phyloP scores from a whole-genome alignment of 495 filamentous ascomycete genomes.

The Lasiosphaeriaceae sp. region DNA sequence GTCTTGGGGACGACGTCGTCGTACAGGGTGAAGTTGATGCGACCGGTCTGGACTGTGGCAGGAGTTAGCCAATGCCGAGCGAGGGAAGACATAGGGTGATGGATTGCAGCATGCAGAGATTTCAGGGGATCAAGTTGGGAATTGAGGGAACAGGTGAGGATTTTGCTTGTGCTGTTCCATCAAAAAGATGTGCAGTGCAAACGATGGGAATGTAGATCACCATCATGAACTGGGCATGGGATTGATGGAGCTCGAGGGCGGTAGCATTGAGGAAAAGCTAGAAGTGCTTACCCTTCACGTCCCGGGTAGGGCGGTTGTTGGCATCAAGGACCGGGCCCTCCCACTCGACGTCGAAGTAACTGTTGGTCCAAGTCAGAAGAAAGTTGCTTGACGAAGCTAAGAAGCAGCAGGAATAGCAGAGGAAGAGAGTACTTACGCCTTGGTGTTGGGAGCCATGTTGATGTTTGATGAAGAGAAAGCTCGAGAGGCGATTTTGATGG shows the following conservation, averaged over 20 bases:
- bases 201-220: too few relatives aligned
- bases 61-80: slow-evolving; percentile 13
- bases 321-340: slow-evolving; percentile 59
- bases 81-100: background rate
- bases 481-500: slow-evolving; percentile 26
- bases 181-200: too few relatives aligned
- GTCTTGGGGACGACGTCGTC: slow-evolving; percentile 87
- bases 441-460: slow-evolving; percentile 21
- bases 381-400: background rate
- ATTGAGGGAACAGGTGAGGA: background rate
- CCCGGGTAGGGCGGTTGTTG: slow-evolving; percentile 51
- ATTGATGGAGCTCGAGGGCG: background rate
- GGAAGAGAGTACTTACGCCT: slow-evolving; percentile 27
- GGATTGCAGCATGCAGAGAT: background rate
- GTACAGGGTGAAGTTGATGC: slow-evolving; percentile 88
- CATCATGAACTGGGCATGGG: too few relatives aligned
- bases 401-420: background rate
- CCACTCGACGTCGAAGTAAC: slow-evolving; percentile 52
- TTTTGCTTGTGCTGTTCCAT: background rate
- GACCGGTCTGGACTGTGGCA: slow-evolving; percentile 63
- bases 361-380: slow-evolving; percentile 11
- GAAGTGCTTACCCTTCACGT: slow-evolving; percentile 56
- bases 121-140: background rate
- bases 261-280: slow-evolving; percentile 1
- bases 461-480: slow-evolving; percentile 27